Percentiles rank a stretch among this genome's conserved stretches.
phyloP scores from a whole-genome alignment of 176 grass and related monocot species.

The bread wheat (Triticum aestivum) region IWGSC_CS_RefSeq_v2.1 NC_057808.1:167625949-167626448 shows the following conservation, averaged over 20 bases:
- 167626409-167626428: constrained; percentile 42
- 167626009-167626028: not conserved
- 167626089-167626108: not conserved
- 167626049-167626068: not conserved
- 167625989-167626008: not conserved
- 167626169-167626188: not conserved
- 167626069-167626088: not conserved
- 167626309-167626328: constrained; percentile 71
- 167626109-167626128: not conserved
- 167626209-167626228: not conserved
- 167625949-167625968: not conserved
- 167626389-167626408: constrained; percentile 36
- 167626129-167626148: not conserved
- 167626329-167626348: constrained; percentile 35
- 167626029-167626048: not conserved
- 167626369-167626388: constrained; percentile 39
- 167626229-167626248: not conserved
- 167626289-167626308: constrained; percentile 49
- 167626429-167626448: constrained; percentile 37
- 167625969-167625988: not conserved
- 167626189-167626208: not conserved
- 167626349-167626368: constrained; percentile 40
- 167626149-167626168: not conserved
- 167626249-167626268: not conserved
- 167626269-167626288: constrained; percentile 15